Percentiles rank a stretch among this genome's conserved stretches.
phyloP scores from a whole-genome alignment of 176 grass and related monocot genomes.

The Aechmea fasciata region DNA sequence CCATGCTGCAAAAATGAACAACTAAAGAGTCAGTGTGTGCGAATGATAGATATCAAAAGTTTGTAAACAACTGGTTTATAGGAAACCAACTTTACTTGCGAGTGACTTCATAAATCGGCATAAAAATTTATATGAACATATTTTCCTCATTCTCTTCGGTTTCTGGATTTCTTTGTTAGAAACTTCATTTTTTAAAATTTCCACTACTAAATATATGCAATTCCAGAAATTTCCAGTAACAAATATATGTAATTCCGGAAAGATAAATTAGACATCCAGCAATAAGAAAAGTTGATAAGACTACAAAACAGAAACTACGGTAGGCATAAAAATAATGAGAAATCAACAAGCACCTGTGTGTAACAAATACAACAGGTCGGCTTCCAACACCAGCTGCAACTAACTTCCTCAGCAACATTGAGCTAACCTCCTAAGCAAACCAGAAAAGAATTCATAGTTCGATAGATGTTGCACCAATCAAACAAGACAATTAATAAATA shows the following conservation, averaged over 20 bases:
- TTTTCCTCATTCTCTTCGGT: neutral
- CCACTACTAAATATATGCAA: too few species aligned
- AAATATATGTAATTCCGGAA: too few species aligned
- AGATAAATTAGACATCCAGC: too few species aligned
- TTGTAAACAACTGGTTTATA: too few species aligned
- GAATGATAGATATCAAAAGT: too few species aligned
- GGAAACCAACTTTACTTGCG: too few species aligned
- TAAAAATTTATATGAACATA: neutral
- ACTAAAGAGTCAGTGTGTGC: neutral
- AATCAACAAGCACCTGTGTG: constrained; percentile 56
- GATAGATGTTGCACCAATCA: neutral
- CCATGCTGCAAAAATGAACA: constrained; percentile 64
- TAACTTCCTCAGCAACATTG: constrained; percentile 78
- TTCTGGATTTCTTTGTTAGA: too few species aligned
- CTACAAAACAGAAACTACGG: too few species aligned
- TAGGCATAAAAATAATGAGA: neutral
- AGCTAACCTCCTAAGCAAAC: constrained; percentile 76
- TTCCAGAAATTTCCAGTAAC: too few species aligned
- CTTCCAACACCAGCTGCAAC: constrained; percentile 68
- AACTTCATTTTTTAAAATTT: too few species aligned
- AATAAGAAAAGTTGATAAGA: too few species aligned
- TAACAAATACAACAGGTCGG: constrained; percentile 87
- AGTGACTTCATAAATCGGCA: constrained; percentile 3
- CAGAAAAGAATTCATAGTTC: neutral
- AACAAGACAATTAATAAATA: too few species aligned